phyloP scores from a whole-genome alignment of 1,284 basidiomycete species.

The Ceratobasidium sp. region DNA sequence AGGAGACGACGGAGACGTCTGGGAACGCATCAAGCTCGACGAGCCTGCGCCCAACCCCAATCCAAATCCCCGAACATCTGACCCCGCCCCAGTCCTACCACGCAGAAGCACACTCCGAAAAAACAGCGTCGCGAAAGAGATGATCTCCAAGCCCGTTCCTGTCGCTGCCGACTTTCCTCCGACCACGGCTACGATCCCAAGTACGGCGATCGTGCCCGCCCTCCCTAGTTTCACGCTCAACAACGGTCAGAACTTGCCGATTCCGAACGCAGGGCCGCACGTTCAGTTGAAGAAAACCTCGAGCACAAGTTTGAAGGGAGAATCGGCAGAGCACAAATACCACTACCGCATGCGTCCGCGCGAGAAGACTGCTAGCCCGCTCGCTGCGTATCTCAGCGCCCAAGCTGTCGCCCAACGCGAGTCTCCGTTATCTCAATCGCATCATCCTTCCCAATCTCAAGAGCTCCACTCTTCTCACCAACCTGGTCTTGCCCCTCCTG shows the following conservation, averaged over 20 bases:
- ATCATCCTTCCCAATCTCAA: background rate
- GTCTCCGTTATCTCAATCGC: background rate
- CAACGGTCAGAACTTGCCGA: background rate
- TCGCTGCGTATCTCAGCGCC: slow-evolving; percentile 33
- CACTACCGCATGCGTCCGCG: slow-evolving; percentile 35
- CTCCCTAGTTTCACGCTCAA: slow-evolving; percentile 27
- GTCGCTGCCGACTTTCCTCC: slow-evolving; percentile 33
- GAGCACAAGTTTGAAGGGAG: background rate
- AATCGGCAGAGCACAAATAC: slow-evolving; percentile 25
- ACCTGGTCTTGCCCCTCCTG: background rate
- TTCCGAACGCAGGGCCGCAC: background rate
- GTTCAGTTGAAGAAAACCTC: background rate
- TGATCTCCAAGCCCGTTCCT: slow-evolving; percentile 35
- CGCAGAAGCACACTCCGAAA: slow-evolving; percentile 4
- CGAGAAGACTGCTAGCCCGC: slow-evolving; percentile 33
- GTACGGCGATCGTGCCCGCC: slow-evolving; percentile 14
- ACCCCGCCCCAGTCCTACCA: background rate
- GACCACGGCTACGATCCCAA: background rate
- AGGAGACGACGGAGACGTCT: background rate
- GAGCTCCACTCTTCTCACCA: background rate
- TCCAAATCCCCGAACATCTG: background rate
- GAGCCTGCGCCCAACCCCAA: background rate
- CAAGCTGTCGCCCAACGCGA: slow-evolving; percentile 12
- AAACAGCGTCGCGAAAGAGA: slow-evolving; percentile 16
- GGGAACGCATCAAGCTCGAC: slow-evolving; percentile 34